phyloP scores from a whole-genome alignment of 108 stramenopile species.

The Asterionellopsis glacialis region DNA sequence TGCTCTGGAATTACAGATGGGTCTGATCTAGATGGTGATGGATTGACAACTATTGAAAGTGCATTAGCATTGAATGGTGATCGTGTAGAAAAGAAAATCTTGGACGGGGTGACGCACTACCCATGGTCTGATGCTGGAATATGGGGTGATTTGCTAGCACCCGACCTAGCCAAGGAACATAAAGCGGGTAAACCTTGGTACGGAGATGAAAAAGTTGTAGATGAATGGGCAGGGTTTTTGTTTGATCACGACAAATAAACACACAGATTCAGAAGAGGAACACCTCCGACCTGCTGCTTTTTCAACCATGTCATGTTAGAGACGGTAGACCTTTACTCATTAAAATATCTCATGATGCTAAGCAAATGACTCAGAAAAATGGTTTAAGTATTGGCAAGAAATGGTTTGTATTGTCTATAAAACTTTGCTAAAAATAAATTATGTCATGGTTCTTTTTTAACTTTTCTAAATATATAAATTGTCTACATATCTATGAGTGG shows the following conservation, averaged over 20 bases:
- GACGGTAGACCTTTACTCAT: too few species aligned
- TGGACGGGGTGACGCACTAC: slow-evolving; percentile 48
- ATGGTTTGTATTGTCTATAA: too few species aligned
- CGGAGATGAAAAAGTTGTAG: slow-evolving; percentile 50
- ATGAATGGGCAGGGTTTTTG: slow-evolving; percentile 49
- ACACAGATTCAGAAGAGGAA: too few species aligned
- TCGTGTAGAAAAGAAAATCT: slow-evolving; percentile 33
- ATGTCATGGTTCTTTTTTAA: too few species aligned
- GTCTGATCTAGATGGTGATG: slow-evolving; percentile 58
- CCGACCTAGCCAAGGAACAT: slow-evolving; percentile 44
- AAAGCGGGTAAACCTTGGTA: slow-evolving; percentile 56
- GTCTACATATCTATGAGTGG: too few species aligned
- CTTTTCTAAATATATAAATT: too few species aligned
- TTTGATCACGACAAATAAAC: not conserved
- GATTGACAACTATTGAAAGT: slow-evolving; percentile 56
- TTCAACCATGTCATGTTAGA: too few species aligned
- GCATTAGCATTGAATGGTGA: slow-evolving; percentile 43
- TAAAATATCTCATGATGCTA: too few species aligned
- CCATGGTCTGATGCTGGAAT: slow-evolving; percentile 56
- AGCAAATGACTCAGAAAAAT: too few species aligned
- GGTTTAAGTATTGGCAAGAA: too few species aligned
- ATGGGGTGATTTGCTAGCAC: slow-evolving; percentile 39
- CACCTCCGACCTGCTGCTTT: too few species aligned
- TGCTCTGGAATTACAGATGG: slow-evolving; percentile 61
- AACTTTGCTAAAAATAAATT: too few species aligned